These are phyloP conservation scores for Sistotremastrum suecicum DNA, from an alignment of 768 basidiomycete genomes.

Conservation along the genomic window DNA sequence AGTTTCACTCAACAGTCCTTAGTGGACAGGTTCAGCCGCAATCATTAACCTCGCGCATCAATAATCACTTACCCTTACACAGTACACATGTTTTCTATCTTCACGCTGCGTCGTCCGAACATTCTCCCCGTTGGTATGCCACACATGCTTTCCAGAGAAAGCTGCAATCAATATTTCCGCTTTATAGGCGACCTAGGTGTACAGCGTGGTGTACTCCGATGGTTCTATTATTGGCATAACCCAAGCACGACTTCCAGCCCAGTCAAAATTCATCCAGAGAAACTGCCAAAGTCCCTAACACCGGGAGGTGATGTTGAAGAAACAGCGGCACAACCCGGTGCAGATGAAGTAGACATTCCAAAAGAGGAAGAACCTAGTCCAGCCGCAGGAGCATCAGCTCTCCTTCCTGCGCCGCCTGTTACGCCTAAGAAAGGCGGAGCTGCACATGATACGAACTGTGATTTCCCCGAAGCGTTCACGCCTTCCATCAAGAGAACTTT, in stretches of 20 bases:
- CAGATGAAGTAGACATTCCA: conserved; percentile 5
- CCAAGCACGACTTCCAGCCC: conserved; percentile 23
- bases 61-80: conserved; percentile 9
- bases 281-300: conserved; percentile 17
- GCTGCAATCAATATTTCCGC: not conserved
- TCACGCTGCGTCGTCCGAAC: conserved; percentile 71
- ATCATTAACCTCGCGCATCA: not conserved
- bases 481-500: conserved; percentile 50
- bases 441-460: conserved; percentile 13
- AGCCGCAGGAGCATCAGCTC: conserved; percentile 18
- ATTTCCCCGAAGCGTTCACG: conserved; percentile 47
- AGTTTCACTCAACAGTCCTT: conserved; percentile 4
- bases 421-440: conserved; percentile 9
- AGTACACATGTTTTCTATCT: conserved; percentile 93
- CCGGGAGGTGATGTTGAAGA: conserved; percentile 12
- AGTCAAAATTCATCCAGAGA: conserved; percentile 37
- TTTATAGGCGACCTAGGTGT: conserved; percentile 67
- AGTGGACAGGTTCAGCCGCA: conserved; percentile 46
- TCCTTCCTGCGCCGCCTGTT: conserved; percentile 20
- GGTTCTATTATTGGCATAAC: conserved; percentile 52
- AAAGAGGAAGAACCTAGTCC: not conserved
- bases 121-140: conserved; percentile 48
- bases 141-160: conserved; percentile 12
- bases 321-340: conserved; percentile 1
- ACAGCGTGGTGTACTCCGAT: conserved; percentile 56